A percentile compares a stretch with the other conserved stretches of the same genome.
Conservation (phyloP, 1,284 basidiomycete species). For the Cryptococcus sp. region DNA sequence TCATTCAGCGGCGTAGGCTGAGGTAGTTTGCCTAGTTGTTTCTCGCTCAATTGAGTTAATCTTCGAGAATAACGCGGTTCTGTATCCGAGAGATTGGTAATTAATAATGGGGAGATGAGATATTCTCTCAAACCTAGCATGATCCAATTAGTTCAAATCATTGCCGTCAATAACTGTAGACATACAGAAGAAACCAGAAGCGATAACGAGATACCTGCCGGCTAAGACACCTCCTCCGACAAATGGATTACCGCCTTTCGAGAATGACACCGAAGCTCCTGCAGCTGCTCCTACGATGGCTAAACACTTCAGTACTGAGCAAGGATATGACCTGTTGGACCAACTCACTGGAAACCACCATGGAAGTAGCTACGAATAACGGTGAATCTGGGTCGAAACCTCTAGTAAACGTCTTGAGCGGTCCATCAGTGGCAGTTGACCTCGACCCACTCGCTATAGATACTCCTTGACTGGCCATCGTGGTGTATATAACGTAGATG, state of each 20-base stretch:
- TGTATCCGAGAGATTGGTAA: not conserved
- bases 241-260: not conserved
- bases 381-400: slow-evolving; percentile 31
- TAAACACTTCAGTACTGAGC: not conserved
- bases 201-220: not conserved
- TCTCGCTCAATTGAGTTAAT: slow-evolving; percentile 3
- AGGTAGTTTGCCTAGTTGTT: slow-evolving; percentile 19
- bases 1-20: slow-evolving; percentile 11
- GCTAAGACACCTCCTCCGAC: not conserved
- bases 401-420: not conserved
- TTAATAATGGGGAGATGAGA: slow-evolving; percentile 37
- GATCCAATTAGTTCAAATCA: slow-evolving; percentile 34
- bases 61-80: not conserved
- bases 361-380: slow-evolving; percentile 29
- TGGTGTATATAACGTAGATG: too few species aligned
- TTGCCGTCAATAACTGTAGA: slow-evolving; percentile 32
- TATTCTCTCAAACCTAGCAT: slow-evolving; percentile 43
- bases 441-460: too few species aligned
- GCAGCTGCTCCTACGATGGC: not conserved
- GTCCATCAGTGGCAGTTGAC: slow-evolving; percentile 4
- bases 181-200: not conserved
- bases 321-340: not conserved
- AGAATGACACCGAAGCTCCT: not conserved
- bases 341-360: slow-evolving; percentile 15
- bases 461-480: too few species aligned